Evolutionary conservation across 2,329 filamentous ascomycete genomes (phyloP).

Genomic region (Beauveria bassiana): DNA sequence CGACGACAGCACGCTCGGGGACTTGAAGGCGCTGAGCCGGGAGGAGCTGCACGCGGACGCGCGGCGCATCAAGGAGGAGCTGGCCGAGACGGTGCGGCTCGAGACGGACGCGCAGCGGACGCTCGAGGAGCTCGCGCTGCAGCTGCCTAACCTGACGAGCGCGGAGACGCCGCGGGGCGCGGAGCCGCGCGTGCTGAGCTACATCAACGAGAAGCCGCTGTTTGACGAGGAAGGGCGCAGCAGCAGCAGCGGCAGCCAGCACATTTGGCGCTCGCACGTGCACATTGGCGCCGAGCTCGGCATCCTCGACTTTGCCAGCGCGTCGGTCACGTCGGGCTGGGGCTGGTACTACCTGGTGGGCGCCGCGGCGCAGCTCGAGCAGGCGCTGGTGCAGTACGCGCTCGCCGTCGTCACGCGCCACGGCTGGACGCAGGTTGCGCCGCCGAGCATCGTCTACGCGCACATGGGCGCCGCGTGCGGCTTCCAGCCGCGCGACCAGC

Average conservation of each 20-base stretch:
- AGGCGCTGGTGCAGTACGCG: conserved; percentile 83
- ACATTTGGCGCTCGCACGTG: conserved; percentile 66
- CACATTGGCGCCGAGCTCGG: conserved; percentile 80
- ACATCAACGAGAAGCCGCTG: conserved; percentile 67
- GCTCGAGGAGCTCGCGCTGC: conserved; percentile 66
- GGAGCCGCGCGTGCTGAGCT: conserved; percentile 58
- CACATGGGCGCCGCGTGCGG: conserved; percentile 88
- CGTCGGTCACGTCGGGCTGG: conserved; percentile 81
- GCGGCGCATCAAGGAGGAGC: conserved; percentile 52
- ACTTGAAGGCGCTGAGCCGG: conserved; percentile 31
- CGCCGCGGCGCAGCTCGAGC: conserved; percentile 87
- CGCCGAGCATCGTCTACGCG: conserved; percentile 84
- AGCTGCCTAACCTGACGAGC: conserved; percentile 82
- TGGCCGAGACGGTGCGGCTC: conserved; percentile 51
- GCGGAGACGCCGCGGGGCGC: conserved; percentile 63
- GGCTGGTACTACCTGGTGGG: conserved; percentile 97
- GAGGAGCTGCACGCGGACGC: conserved; percentile 56
- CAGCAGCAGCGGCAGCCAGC: conserved; percentile 26
- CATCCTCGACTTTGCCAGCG: conserved; percentile 81
- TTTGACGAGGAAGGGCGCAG: conserved; percentile 19
- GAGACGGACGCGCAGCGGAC: conserved; percentile 54
- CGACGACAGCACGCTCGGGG: conserved; percentile 33
- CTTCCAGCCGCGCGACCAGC: conserved; percentile 85
- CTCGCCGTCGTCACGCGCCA: conserved; percentile 62
- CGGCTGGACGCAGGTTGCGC: conserved; percentile 75